phyloP scores from a whole-genome alignment of 2,329 filamentous ascomycete species.

The Zasmidium angulare region DNA sequence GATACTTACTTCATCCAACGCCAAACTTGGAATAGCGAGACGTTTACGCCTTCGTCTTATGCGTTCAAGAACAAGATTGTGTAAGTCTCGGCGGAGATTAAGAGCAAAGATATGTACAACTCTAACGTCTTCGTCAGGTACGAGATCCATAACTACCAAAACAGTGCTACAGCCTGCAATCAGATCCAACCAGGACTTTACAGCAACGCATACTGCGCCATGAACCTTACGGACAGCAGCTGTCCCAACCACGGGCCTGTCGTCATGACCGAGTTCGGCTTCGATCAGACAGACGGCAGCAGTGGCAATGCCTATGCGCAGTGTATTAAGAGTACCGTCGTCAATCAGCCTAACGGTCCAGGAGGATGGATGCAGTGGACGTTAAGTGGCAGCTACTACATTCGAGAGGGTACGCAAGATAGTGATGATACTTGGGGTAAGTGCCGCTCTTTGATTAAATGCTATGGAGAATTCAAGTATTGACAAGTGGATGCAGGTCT shows the following conservation, averaged over 20 bases:
- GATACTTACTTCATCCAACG: too few relatives aligned
- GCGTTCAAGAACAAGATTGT: conserved; percentile 34
- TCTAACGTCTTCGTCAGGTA: conserved; percentile 58
- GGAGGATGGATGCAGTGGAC: conserved; percentile 59
- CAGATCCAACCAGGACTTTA: conserved; percentile 49
- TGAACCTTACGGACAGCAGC: conserved; percentile 31
- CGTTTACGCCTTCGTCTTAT: conserved; percentile 52
- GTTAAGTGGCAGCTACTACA: conserved; percentile 56
- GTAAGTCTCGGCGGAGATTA: conserved; percentile 35
- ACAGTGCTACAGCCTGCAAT: conserved; percentile 32
- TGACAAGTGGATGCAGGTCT: too few relatives aligned
- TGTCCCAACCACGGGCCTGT: conserved; percentile 42
- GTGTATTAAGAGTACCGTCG: conserved; percentile 54
- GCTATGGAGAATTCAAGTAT: too few relatives aligned
- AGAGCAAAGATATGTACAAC: conserved; percentile 40
- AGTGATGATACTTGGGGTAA: conserved; percentile 60
- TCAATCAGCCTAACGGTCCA: conserved; percentile 42
- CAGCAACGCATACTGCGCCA: conserved; percentile 55
- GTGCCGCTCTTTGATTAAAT: too few relatives aligned
- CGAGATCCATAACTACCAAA: conserved; percentile 63
- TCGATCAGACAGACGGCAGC: conserved; percentile 49
- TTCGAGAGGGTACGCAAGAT: conserved; percentile 54
- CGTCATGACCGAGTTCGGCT: conserved; percentile 54
- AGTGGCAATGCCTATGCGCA: conserved; percentile 53
- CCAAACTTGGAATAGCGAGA: conserved; percentile 40